Base-by-base conservation (phyloP, 208 protist genomes). In the Porcisia hertigi region DNA sequence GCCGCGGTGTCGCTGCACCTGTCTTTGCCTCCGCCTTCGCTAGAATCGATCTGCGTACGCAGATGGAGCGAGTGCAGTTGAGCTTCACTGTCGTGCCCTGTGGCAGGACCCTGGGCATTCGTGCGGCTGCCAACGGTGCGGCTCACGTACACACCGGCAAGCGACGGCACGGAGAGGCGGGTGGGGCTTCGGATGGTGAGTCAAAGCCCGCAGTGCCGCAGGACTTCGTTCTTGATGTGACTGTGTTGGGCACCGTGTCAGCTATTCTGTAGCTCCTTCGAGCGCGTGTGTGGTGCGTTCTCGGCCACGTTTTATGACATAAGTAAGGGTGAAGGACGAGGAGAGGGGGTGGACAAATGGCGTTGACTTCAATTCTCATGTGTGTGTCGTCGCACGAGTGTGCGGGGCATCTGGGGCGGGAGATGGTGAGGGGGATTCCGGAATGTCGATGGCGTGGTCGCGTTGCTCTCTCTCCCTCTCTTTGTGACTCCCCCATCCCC, bases 1-100 rank as follows among this genome's bases (percentile, higher is more conserved):
- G 70, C 16, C 79, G 58, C 18, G 58, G 74, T 1, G 49, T 55
- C 23, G 54, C 53, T 20, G 79, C 77, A 3, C 64, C 80, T 6
- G 69, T 72, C 16, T 77, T 70, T 8, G n/a, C 69, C 11, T 82
- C 74, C 23, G 60, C 80, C 45, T 90, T 89, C 60, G 77, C 80
- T 6, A 82, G 77, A 62, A 64, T 89, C 16, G 81, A 91, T 49
- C 53, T 91, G 36, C 82, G 83, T 34, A 82, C 88, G 47, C 87
- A 92, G 77, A 79, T 89, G 87, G 87, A 94, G 84, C 69, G 75
- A 30, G 82, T 94, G 67, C 81, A 81, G 63, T 83, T 92, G 41
- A 81, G 84, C 47, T 84, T 89, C 36, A 87, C 83, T 62, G 83
- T 95, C 47, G 83, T 79, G n/a, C 86, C 89, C 45, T 54, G 43